phyloP scores from a whole-genome alignment of 345 rosid species.

The Eucalyptus sp. region DNA sequence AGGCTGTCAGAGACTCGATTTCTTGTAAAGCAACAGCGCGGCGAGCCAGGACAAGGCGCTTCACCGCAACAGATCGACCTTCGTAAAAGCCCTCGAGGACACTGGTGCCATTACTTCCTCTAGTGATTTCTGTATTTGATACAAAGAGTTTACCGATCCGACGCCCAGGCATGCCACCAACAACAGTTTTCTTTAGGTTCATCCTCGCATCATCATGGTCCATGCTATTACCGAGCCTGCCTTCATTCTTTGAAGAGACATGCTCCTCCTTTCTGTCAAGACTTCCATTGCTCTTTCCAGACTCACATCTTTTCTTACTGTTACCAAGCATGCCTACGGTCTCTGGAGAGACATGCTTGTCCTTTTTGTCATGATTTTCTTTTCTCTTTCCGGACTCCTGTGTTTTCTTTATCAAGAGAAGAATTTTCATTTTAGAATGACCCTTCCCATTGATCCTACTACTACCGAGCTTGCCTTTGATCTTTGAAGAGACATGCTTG shows the following conservation, averaged over 20 bases:
- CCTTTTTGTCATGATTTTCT: slow-evolving; percentile 22
- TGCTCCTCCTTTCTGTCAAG: slow-evolving; percentile 21
- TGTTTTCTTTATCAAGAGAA: slow-evolving; percentile 45
- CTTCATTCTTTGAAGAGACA: slow-evolving; percentile 9
- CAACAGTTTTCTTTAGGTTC: slow-evolving; percentile 30
- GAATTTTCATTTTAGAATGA: slow-evolving; percentile 11
- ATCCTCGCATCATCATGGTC: slow-evolving; percentile 9
- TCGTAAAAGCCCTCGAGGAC: slow-evolving; percentile 84
- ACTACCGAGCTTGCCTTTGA: not conserved
- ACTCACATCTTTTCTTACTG: slow-evolving; percentile 20
- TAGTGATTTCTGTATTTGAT: slow-evolving; percentile 70
- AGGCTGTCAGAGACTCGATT: slow-evolving; percentile 83
- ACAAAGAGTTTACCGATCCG: slow-evolving; percentile 67
- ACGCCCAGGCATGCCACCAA: slow-evolving; percentile 37
- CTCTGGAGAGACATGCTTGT: slow-evolving; percentile 6
- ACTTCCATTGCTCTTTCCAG: slow-evolving; percentile 30
- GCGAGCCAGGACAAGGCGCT: slow-evolving; percentile 81
- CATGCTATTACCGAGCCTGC: slow-evolving; percentile 12
- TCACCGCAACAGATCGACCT: slow-evolving; percentile 89
- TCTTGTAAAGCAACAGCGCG: slow-evolving; percentile 80
- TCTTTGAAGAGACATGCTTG: slow-evolving; percentile 8
- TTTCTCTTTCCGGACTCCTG: slow-evolving; percentile 47
- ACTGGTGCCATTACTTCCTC: slow-evolving; percentile 83
- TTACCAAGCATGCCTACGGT: not conserved
- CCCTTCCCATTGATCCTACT: slow-evolving; percentile 8